Conservation (phyloP, 352 stramenopile genomes). For the Globisporangium paroecandrum region DNA sequence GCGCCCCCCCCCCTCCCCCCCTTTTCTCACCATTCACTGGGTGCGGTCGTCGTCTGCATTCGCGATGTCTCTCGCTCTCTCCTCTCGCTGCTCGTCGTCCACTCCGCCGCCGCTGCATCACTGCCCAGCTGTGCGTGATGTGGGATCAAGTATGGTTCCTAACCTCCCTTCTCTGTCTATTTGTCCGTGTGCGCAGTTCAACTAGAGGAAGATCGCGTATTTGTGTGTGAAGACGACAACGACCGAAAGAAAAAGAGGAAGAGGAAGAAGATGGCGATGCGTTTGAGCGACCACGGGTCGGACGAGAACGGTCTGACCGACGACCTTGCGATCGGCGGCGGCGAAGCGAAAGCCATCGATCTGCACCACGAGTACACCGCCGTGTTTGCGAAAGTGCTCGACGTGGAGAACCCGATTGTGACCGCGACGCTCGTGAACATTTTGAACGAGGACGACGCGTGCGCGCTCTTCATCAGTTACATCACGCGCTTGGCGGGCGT, state of each 20-base stretch:
- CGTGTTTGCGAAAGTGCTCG: constrained; percentile 44
- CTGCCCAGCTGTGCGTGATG: not conserved
- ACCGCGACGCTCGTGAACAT: constrained; percentile 58
- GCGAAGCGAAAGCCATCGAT: not conserved
- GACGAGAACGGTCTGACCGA: not conserved
- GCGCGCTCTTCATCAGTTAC: constrained; percentile 52
- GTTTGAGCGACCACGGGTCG: constrained; percentile 10
- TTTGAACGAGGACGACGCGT: constrained; percentile 57
- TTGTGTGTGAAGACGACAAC: not conserved
- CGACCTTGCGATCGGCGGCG: constrained; percentile 5
- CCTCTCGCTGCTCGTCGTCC: not conserved
- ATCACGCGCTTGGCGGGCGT: constrained; percentile 53
- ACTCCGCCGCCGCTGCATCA: too few relatives aligned
- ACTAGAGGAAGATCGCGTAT: not conserved
- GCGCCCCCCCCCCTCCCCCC: too few relatives aligned
- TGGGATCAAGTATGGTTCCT: not conserved
- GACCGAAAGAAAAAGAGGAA: not conserved
- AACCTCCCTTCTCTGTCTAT: not conserved
- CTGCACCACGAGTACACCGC: constrained; percentile 27
- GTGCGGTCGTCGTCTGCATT: not conserved
- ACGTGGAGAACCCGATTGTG: constrained; percentile 45
- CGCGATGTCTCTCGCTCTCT: not conserved
- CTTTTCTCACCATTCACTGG: not conserved
- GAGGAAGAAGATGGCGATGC: constrained; percentile 9
- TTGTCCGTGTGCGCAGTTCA: not conserved